Evolutionary conservation across 179 eudicot genomes (phyloP).

Genomic region (Silene coronaria): DNA sequence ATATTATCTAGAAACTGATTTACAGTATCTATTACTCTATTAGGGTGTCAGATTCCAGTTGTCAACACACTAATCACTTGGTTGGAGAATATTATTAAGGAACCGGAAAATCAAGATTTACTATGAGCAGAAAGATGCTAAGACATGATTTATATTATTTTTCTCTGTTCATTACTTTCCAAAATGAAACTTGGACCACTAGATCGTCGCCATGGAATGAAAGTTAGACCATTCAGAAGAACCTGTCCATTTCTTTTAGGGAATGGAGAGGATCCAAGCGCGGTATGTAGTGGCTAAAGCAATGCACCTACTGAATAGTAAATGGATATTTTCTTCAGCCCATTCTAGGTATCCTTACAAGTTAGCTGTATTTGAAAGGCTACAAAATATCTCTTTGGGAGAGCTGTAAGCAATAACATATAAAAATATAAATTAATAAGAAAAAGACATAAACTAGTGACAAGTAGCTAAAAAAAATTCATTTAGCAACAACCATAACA

Average conservation of each 20-base stretch:
- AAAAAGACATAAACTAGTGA: not conserved
- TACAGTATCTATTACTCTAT: too few species aligned
- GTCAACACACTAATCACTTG: not conserved
- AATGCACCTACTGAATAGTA: not conserved
- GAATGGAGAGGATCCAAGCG: not conserved
- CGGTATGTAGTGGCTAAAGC: not conserved
- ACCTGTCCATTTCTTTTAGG: too few species aligned
- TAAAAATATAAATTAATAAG: not conserved
- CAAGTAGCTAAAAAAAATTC: not conserved
- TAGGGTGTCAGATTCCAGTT: not conserved
- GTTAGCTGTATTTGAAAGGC: constrained; percentile 3
- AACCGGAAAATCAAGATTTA: not conserved
- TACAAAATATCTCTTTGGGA: not conserved
- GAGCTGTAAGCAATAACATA: not conserved
- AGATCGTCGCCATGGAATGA: too few species aligned
- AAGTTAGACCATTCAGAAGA: too few species aligned
- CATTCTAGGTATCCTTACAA: not conserved
- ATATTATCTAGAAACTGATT: not conserved
- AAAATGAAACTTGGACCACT: not conserved
- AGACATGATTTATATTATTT: not conserved
- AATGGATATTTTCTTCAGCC: not conserved
- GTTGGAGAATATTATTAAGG: not conserved
- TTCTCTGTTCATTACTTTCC: not conserved
- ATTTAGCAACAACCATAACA: constrained; percentile 12
- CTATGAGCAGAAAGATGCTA: not conserved